Conservation (phyloP, 2,329 filamentous ascomycete genomes). For the Botryotinia narcissicola region DNA sequence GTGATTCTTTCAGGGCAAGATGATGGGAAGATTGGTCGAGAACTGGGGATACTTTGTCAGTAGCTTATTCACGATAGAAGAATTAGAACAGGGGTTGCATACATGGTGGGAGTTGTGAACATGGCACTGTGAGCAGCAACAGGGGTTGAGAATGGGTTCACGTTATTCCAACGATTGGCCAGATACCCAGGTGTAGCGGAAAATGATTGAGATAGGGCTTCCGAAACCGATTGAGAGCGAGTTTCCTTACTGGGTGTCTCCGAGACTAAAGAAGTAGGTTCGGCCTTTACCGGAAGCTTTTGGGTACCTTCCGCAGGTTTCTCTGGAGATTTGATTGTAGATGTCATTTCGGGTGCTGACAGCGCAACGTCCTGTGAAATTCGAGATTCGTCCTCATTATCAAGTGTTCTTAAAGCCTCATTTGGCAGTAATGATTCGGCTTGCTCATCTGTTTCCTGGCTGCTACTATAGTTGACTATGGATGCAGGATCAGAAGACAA, state of each 20-base stretch:
- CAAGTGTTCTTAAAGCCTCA: slow-evolving; percentile 7
- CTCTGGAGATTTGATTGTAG: background rate
- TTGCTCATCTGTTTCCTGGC: slow-evolving; percentile 26
- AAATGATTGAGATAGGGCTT: slow-evolving; percentile 34
- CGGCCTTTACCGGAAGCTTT: background rate
- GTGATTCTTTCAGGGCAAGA: slow-evolving; percentile 36
- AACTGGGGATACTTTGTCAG: slow-evolving; percentile 26
- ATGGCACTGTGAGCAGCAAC: slow-evolving; percentile 39
- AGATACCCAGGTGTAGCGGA: slow-evolving; percentile 39
- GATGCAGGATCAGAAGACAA: slow-evolving; percentile 36
- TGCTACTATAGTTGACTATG: slow-evolving; percentile 28
- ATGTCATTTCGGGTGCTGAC: background rate
- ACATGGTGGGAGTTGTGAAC: slow-evolving; percentile 46
- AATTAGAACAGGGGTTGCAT: slow-evolving; percentile 28
- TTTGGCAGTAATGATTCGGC: slow-evolving; percentile 5
- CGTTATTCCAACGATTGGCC: slow-evolving; percentile 54
- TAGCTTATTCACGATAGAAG: background rate
- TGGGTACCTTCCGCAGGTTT: background rate
- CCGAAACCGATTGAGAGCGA: slow-evolving; percentile 24
- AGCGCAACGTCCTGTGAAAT: background rate
- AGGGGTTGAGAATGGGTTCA: slow-evolving; percentile 51
- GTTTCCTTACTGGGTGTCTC: slow-evolving; percentile 18
- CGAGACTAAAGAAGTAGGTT: background rate
- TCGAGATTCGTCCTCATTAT: slow-evolving; percentile 14
- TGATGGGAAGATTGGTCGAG: slow-evolving; percentile 29